Conservation (phyloP, 2,329 filamentous ascomycete species). For the Diaporthe nobilis region DNA sequence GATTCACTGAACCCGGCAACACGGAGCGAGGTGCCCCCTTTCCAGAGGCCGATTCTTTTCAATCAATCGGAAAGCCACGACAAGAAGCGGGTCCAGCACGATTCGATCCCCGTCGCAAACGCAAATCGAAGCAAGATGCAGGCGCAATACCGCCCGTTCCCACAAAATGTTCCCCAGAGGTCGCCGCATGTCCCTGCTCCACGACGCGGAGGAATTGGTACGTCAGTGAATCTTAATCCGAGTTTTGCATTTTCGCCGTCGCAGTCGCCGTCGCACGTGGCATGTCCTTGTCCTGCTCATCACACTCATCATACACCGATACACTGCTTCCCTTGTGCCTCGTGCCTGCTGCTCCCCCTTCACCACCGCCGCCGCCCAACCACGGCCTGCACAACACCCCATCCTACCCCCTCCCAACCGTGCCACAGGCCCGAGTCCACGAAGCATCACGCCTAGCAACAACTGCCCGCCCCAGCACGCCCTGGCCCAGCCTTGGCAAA, state of each 20-base stretch:
- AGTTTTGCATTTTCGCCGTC: slow-evolving; percentile 34
- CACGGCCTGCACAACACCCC: slow-evolving; percentile 9
- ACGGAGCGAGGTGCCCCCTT: slow-evolving; percentile 25
- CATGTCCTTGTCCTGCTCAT: slow-evolving; percentile 30
- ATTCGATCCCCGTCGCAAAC: slow-evolving; percentile 34
- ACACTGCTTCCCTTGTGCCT: slow-evolving; percentile 31
- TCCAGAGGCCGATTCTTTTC: slow-evolving; percentile 15
- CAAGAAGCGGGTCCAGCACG: slow-evolving; percentile 32
- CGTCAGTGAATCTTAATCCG: slow-evolving; percentile 45
- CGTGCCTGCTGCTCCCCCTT: slow-evolving; percentile 8
- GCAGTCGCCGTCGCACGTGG: slow-evolving; percentile 29
- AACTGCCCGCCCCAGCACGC: background rate
- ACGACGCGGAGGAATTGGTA: slow-evolving; percentile 69
- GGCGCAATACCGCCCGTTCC: slow-evolving; percentile 65
- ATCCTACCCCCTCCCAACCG: background rate
- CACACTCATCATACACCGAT: slow-evolving; percentile 22
- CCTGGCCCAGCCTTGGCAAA: slow-evolving; percentile 33
- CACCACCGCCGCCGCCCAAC: background rate
- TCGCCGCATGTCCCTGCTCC: slow-evolving; percentile 63
- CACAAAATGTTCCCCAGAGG: slow-evolving; percentile 65
- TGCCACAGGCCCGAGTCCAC: slow-evolving; percentile 11
- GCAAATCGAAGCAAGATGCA: slow-evolving; percentile 59
- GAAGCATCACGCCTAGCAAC: slow-evolving; percentile 13
- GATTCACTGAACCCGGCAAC: slow-evolving; percentile 25
- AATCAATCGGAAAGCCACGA: slow-evolving; percentile 31